Percentiles rank a stretch among this genome's conserved stretches.
phyloP scores from a whole-genome alignment of 2,329 filamentous ascomycete species.

The Alternaria sp. region DNA sequence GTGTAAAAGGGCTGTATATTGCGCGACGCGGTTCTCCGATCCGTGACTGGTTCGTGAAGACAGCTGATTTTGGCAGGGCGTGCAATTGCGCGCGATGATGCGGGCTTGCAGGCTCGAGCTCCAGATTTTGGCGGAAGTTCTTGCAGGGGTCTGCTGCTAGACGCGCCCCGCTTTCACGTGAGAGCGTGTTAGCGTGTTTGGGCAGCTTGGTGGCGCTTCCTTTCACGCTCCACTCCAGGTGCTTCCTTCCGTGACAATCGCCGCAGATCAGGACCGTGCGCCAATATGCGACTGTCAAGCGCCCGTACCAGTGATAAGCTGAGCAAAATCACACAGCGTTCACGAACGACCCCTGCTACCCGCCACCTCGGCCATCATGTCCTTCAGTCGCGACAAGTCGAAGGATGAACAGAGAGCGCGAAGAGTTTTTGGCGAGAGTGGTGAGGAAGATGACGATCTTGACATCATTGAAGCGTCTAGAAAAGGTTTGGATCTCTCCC shows the following conservation, averaged over 20 bases:
- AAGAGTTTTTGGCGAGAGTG: too few relatives aligned
- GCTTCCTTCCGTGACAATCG: not conserved
- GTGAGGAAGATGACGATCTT: conserved; percentile 47
- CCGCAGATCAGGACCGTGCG: not conserved
- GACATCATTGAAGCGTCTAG: conserved; percentile 48
- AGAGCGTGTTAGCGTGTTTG: conserved; percentile 31
- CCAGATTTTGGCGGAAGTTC: conserved; percentile 12
- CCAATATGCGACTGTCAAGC: not conserved
- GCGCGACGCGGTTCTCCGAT: not conserved
- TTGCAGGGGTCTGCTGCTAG: conserved; percentile 1
- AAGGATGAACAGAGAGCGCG: conserved; percentile 1
- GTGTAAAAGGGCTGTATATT: not conserved
- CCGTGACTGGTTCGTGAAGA: not conserved
- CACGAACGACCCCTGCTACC: not conserved
- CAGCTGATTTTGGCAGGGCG: not conserved
- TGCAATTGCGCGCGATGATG: conserved; percentile 5
- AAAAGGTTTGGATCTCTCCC: conserved; percentile 41
- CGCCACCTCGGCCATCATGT: conserved; percentile 16
- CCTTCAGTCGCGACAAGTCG: conserved; percentile 16
- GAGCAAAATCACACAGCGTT: not conserved
- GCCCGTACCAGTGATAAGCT: not conserved
- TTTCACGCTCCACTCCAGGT: not conserved
- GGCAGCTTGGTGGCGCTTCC: not conserved
- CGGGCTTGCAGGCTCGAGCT: conserved; percentile 4
- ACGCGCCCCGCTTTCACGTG: conserved; percentile 37